phyloP scores from a whole-genome alignment of 75 land plant species.

The Pinus albicaulis region DNA sequence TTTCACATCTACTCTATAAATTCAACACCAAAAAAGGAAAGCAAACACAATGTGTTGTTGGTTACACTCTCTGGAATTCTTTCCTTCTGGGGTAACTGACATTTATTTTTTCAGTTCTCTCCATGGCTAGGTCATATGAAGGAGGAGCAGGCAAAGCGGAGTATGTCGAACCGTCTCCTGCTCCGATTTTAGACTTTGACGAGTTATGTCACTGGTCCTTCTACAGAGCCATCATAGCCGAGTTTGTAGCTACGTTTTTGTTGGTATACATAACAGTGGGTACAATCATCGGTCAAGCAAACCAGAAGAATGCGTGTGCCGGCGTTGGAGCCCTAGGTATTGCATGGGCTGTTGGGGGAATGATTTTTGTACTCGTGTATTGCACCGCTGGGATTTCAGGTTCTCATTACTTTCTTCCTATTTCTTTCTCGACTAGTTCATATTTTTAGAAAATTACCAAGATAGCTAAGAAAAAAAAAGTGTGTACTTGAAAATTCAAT shows the following conservation, averaged over 20 bases:
- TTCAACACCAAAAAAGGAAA: too few species aligned
- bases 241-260: conserved; percentile 15
- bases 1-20: too few species aligned
- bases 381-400: conserved; percentile 19
- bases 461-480: too few species aligned
- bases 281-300: conserved; percentile 11
- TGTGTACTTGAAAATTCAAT: too few species aligned
- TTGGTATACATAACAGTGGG: conserved; percentile 10
- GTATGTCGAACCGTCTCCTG: neutral
- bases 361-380: conserved; percentile 21
- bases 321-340: conserved; percentile 13
- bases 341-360: conserved; percentile 23
- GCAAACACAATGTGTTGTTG: too few species aligned
- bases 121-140: too few species aligned
- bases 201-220: conserved; percentile 13
- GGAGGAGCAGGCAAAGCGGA: too few species aligned
- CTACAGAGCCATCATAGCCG: conserved; percentile 21
- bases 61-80: too few species aligned
- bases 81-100: too few species aligned
- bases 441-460: too few species aligned
- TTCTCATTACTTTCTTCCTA: neutral
- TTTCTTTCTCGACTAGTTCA: too few species aligned
- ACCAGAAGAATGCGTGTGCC: neutral
- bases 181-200: conserved; percentile 7
- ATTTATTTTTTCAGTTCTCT: too few species aligned